A percentile compares a stretch with the other conserved stretches of the same genome.
Evolutionary conservation across 371 early-diverging fungal genomes (phyloP).

Genomic region (Haplosporangium sp.): DNA sequence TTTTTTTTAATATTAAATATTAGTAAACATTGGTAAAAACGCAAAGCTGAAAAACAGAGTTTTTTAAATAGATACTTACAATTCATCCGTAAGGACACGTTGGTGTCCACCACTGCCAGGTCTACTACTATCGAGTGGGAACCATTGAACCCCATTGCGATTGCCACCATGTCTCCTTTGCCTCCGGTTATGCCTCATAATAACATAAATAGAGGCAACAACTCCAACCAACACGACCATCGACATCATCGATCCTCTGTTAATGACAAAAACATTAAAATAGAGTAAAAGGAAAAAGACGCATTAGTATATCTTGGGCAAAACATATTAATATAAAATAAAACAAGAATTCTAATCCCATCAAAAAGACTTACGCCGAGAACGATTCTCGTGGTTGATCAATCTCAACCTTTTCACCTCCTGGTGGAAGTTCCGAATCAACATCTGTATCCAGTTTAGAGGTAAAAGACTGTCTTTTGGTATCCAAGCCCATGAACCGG

Average conservation of each 20-base stretch:
- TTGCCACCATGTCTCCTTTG: conserved; percentile 18
- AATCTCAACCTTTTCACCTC: conserved; percentile 31
- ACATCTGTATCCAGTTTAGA: conserved; percentile 25
- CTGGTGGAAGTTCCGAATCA: conserved; percentile 17
- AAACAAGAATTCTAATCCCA: too few relatives aligned
- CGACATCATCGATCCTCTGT: conserved; percentile 32
- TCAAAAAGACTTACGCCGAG: background rate
- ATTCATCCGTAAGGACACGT: conserved; percentile 16
- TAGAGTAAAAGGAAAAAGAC: too few relatives aligned
- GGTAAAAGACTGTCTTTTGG: conserved; percentile 21
- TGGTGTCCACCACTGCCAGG: background rate
- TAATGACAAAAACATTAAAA: background rate
- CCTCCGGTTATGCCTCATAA: conserved; percentile 17
- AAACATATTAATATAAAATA: too few relatives aligned
- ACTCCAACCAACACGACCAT: conserved; percentile 25
- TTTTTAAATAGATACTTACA: conserved; percentile 21
- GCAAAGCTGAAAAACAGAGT: too few relatives aligned
- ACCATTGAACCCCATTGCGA: conserved; percentile 38
- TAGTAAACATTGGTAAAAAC: background rate
- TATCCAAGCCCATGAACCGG: conserved; percentile 70
- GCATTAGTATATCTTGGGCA: too few relatives aligned
- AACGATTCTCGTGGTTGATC: conserved; percentile 15
- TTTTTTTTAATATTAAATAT: too few relatives aligned
- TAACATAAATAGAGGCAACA: conserved; percentile 21
- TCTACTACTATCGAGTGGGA: conserved; percentile 26